These are phyloP conservation scores for Endocalyx cinctus DNA, from an alignment of 2,329 filamentous ascomycete genomes.

Conservation along the genomic window DNA sequence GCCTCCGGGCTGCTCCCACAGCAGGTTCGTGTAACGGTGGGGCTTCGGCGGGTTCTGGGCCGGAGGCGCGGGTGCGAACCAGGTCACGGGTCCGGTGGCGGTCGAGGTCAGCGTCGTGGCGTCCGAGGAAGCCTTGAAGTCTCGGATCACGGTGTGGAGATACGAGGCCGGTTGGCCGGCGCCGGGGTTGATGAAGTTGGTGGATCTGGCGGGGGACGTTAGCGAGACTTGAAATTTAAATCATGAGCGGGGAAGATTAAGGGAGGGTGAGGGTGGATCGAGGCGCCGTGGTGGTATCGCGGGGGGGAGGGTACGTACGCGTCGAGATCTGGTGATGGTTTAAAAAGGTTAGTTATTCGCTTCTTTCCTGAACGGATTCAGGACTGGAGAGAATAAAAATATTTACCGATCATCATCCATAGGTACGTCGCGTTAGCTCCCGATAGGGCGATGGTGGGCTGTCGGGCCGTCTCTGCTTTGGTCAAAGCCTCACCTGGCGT, in stretches of 20 bases:
- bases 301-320: conserved; percentile 16
- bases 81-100: conserved; percentile 18
- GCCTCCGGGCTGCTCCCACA: conserved; percentile 29
- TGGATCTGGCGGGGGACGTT: conserved; percentile 13
- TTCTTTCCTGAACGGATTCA: too few species aligned
- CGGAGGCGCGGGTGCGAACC: conserved; percentile 27
- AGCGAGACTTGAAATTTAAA: conserved; percentile 8
- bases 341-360: conserved; percentile 11
- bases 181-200: conserved; percentile 23
- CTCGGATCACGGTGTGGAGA: conserved; percentile 26
- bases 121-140: conserved; percentile 23
- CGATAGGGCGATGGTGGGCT: conserved; percentile 23
- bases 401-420: conserved; percentile 25
- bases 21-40: conserved; percentile 33
- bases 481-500: conserved; percentile 21
- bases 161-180: conserved; percentile 21
- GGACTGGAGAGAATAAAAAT: background rate
- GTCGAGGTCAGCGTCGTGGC: conserved; percentile 18
- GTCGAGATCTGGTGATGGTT: conserved; percentile 27
- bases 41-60: conserved; percentile 31
- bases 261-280: background rate
- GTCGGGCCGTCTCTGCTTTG: conserved; percentile 21
- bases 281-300: background rate
- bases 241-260: too few species aligned
- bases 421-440: conserved; percentile 19